Conservation (phyloP, 768 basidiomycete genomes). For the Cytidiella melzeri region DNA sequence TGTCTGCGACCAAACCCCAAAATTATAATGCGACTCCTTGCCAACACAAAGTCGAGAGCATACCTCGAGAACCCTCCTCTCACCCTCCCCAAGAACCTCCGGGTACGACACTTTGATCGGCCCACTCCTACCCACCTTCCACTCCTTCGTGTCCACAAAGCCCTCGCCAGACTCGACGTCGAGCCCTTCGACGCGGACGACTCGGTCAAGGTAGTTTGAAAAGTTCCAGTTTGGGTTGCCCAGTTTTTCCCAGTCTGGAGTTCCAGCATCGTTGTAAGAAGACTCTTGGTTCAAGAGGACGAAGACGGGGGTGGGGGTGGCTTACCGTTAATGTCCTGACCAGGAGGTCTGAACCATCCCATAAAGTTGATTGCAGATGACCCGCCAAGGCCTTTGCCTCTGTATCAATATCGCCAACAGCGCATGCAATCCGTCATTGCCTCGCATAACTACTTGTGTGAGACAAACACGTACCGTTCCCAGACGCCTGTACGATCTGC, state of each 20-base stretch:
- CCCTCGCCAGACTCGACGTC: too few species aligned
- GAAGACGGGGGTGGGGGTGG: too few species aligned
- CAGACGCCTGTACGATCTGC: conserved; percentile 1
- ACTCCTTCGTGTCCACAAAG: too few species aligned
- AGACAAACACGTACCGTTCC: conserved; percentile 14
- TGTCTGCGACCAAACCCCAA: background rate
- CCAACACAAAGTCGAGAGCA: too few species aligned
- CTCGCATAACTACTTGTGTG: too few species aligned
- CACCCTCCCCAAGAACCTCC: background rate
- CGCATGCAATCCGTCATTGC: too few species aligned
- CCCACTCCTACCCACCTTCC: conserved; percentile 17
- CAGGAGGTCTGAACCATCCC: conserved; percentile 19
- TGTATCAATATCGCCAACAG: background rate
- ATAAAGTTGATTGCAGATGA: conserved; percentile 22
- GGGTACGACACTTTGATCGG: background rate
- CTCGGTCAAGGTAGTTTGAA: conserved; percentile 16
- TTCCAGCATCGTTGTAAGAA: too few species aligned
- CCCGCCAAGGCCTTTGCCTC: conserved; percentile 24
- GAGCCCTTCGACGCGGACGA: conserved; percentile 19
- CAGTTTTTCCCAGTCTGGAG: conserved; percentile 18
- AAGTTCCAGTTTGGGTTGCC: conserved; percentile 26
- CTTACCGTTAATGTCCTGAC: conserved; percentile 22
- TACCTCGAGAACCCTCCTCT: background rate
- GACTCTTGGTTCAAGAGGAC: too few species aligned
- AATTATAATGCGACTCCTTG: too few species aligned